Percentiles rank a stretch among this genome's conserved stretches.
These are phyloP conservation scores for Clathrus columnatus DNA, from an alignment of 768 basidiomycete genomes.

Conservation along the genomic window DNA sequence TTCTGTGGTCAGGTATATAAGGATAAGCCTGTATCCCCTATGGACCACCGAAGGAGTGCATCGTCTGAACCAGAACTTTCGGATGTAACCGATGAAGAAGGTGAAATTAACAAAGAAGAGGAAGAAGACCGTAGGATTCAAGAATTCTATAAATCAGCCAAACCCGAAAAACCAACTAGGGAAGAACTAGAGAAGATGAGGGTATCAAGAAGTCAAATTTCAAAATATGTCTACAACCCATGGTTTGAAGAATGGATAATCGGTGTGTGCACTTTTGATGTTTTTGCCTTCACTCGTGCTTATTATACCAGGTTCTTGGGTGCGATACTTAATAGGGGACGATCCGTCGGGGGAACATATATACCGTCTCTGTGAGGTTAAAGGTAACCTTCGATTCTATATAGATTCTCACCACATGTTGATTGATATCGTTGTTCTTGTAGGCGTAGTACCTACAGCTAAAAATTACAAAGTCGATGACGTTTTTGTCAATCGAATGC, in stretches of 20 bases:
- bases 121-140: conserved; percentile 63
- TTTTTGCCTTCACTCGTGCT: neutral
- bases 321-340: conserved; percentile 70
- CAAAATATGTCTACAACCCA: conserved; percentile 61
- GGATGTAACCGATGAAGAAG: conserved; percentile 59
- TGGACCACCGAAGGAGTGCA: conserved; percentile 56
- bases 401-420: conserved; percentile 10
- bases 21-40: conserved; percentile 44
- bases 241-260: conserved; percentile 83
- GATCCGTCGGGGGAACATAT: conserved; percentile 45
- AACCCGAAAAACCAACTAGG: conserved; percentile 33
- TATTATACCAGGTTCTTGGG: conserved; percentile 59
- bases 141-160: conserved; percentile 37
- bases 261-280: conserved; percentile 35
- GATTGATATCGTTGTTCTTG: conserved; percentile 1
- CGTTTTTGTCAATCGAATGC: conserved; percentile 48
- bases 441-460: conserved; percentile 44
- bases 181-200: conserved; percentile 53
- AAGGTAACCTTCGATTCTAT: conserved; percentile 38
- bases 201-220: conserved; percentile 62
- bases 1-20: conserved; percentile 25
- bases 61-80: conserved; percentile 37
- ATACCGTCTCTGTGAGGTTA: conserved; percentile 79
- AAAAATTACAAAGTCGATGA: conserved; percentile 72
- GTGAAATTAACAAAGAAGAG: conserved; percentile 64